Conservation (phyloP, 148 eudicot genomes). For the Hydrangea macrophylla region DNA sequence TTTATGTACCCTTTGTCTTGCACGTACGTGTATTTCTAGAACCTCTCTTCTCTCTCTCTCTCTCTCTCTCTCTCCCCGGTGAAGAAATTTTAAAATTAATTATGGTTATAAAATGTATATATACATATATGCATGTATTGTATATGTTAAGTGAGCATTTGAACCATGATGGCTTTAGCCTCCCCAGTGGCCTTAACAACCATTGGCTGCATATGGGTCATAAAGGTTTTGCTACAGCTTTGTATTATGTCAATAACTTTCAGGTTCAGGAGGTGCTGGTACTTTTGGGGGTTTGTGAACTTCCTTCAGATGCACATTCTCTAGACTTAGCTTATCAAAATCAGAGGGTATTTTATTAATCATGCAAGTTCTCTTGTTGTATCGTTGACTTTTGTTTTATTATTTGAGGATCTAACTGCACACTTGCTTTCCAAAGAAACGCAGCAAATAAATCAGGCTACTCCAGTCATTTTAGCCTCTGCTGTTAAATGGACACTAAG, state of each 20-base stretch:
- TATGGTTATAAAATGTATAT: too few relatives aligned
- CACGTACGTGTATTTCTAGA: background rate
- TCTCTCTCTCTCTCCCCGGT: background rate
- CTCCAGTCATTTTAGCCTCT: too few relatives aligned
- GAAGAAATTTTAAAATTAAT: background rate
- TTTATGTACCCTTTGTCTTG: slow-evolving; percentile 6
- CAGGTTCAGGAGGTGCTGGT: slow-evolving; percentile 72
- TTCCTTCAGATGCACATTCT: slow-evolving; percentile 44
- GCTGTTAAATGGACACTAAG: too few relatives aligned
- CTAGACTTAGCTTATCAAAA: slow-evolving; percentile 33
- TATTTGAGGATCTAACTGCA: slow-evolving; percentile 1
- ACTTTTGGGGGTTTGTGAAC: slow-evolving; percentile 49
- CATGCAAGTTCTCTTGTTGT: slow-evolving; percentile 2
- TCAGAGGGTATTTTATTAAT: slow-evolving; percentile 40
- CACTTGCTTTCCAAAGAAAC: too few relatives aligned
- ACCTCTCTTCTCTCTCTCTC: background rate
- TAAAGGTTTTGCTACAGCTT: background rate
- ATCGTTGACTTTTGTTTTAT: background rate
- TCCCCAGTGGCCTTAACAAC: background rate
- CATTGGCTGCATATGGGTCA: background rate
- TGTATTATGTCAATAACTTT: background rate
- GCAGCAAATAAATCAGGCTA: too few relatives aligned
- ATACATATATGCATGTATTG: too few relatives aligned
- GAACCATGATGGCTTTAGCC: too few relatives aligned
- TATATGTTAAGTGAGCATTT: too few relatives aligned